These are phyloP conservation scores for Plasmopara halstedii DNA, from an alignment of 352 stramenopile genomes.

Conservation along the genomic window DNA sequence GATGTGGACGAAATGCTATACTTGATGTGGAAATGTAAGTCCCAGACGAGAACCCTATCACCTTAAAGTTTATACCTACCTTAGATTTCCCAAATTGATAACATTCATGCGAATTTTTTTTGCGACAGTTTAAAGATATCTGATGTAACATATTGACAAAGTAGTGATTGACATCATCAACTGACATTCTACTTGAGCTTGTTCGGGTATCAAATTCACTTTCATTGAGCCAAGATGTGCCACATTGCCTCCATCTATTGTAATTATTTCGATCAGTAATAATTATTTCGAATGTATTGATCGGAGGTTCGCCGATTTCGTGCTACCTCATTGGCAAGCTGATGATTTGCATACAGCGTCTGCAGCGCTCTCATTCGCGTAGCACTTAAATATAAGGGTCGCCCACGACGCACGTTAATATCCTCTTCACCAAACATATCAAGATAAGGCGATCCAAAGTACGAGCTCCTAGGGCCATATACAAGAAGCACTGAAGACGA, in stretches of 20 bases:
- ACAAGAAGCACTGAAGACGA: constrained; percentile 73
- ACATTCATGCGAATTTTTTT: no score
- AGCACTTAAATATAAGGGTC: constrained; percentile 64
- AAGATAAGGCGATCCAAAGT: constrained; percentile 81
- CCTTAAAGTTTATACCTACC: no score
- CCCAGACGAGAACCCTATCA: no score
- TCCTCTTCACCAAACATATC: constrained; percentile 88
- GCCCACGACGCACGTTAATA: constrained; percentile 69
- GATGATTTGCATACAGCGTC: constrained; percentile 67
- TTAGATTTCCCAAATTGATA: no score
- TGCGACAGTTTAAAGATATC: no score
- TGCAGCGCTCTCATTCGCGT: constrained; percentile 69
- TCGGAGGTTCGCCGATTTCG: constrained; percentile 79
- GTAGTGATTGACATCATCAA: no score
- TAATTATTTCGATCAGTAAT: constrained; percentile 38
- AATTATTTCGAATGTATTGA: constrained; percentile 83
- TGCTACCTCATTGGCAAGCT: constrained; percentile 72
- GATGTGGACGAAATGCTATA: no score
- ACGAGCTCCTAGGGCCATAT: constrained; percentile 64
- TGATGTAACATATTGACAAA: no score
- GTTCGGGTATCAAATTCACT: no score
- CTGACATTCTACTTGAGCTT: no score
- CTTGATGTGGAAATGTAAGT: no score
- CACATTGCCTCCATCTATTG: background rate
- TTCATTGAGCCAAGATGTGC: no score